These are phyloP conservation scores for Coemansia sp. DNA, from an alignment of 192 early-diverging fungal genomes.

Conservation along the genomic window DNA sequence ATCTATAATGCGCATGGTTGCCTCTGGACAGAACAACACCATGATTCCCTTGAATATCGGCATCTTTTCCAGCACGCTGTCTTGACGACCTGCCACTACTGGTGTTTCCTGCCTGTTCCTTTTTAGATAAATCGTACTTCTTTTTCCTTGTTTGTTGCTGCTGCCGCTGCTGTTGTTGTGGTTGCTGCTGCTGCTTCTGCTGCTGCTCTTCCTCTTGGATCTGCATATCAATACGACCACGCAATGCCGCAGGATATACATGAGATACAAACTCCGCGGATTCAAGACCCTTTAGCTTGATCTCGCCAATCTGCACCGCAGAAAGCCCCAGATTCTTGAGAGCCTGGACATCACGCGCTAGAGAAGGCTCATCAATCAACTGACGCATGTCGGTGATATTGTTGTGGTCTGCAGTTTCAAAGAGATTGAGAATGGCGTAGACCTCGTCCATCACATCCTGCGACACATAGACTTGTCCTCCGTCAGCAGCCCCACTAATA, in stretches of 20 bases:
- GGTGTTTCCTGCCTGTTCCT: conserved; percentile 14
- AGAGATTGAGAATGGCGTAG: conserved; percentile 46
- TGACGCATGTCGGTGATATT: conserved; percentile 54
- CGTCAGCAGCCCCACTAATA: conserved; percentile 81
- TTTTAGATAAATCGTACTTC: conserved; percentile 34
- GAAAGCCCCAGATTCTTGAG: conserved; percentile 70
- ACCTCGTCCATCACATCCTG: conserved; percentile 76
- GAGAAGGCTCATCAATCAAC: conserved; percentile 54
- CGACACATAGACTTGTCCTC: conserved; percentile 85
- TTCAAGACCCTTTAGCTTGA: conserved; percentile 85
- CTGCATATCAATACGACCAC: conserved; percentile 56
- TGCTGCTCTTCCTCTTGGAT: conserved; percentile 35
- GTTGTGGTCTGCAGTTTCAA: conserved; percentile 53
- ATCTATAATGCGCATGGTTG: conserved; percentile 27
- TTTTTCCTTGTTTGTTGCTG: conserved; percentile 26
- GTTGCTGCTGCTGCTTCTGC: conserved; percentile 31
- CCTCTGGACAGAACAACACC: conserved; percentile 15
- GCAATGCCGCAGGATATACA: conserved; percentile 60
- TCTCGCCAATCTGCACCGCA: conserved; percentile 76
- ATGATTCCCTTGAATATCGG: conserved; percentile 6
- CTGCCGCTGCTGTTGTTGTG: conserved; percentile 24
- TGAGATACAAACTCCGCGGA: conserved; percentile 79
- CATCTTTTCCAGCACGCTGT: conserved; percentile 24
- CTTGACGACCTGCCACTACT: conserved; percentile 16
- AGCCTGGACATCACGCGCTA: conserved; percentile 57